Conservation (phyloP, 768 basidiomycete species). For the Cantharellus anzutake region DNA sequence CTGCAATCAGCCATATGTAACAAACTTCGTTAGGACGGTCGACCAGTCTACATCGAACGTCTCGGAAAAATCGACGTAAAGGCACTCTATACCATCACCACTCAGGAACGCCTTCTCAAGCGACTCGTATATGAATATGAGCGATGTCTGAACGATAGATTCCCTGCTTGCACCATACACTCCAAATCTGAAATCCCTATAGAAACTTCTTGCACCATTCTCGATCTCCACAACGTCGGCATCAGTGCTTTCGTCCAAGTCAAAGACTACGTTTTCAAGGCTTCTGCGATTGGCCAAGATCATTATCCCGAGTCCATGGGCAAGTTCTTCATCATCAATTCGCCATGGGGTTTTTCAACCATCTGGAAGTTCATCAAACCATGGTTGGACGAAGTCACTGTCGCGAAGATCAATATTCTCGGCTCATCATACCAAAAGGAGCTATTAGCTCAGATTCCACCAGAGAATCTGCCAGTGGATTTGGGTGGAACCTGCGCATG, state of each 20-base stretch:
- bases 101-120: slow-evolving; percentile 70
- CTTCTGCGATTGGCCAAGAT: slow-evolving; percentile 68
- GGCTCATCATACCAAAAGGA: slow-evolving; percentile 55
- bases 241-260: slow-evolving; percentile 73
- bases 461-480: slow-evolving; percentile 66
- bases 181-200: slow-evolving; percentile 34
- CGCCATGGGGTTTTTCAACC: slow-evolving; percentile 77
- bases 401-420: slow-evolving; percentile 83
- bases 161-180: slow-evolving; percentile 51
- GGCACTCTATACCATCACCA: slow-evolving; percentile 64
- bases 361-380: slow-evolving; percentile 82
- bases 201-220: slow-evolving; percentile 94
- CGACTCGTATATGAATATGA: slow-evolving; percentile 91
- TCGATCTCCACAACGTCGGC: slow-evolving; percentile 56
- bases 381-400: slow-evolving; percentile 91
- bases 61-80: slow-evolving; percentile 78
- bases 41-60: slow-evolving; percentile 88
- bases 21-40: slow-evolving; percentile 49
- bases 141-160: slow-evolving; percentile 57
- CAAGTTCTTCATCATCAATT: slow-evolving; percentile 97
- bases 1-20: not conserved
- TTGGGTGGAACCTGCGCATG: slow-evolving; percentile 75
- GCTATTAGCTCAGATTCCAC: slow-evolving; percentile 64
- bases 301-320: slow-evolving; percentile 91
- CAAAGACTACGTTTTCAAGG: slow-evolving; percentile 73